Evolutionary conservation across 495 filamentous ascomycete genomes (phyloP).

Genomic region (Trichocladium antarcticum): DNA sequence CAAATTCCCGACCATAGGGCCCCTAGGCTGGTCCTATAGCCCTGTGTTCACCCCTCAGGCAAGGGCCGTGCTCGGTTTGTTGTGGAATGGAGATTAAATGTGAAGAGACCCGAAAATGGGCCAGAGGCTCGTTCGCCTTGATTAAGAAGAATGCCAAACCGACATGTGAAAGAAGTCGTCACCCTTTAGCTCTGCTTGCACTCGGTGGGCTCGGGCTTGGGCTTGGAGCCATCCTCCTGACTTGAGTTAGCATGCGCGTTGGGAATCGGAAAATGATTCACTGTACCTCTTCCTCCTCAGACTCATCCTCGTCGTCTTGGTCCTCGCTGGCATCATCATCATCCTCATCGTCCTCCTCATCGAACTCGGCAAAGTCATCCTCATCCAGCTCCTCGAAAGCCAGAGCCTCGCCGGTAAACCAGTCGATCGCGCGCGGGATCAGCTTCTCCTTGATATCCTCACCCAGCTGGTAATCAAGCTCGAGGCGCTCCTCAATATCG

Average conservation of each 20-base stretch:
- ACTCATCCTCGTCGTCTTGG: constrained; percentile 74
- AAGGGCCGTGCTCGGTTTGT: constrained; percentile 2
- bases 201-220: constrained; percentile 96
- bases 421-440: constrained; percentile 96
- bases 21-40: constrained; percentile 6
- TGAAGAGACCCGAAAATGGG: constrained; percentile 7
- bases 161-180: not conserved
- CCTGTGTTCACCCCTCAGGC: constrained; percentile 6
- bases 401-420: constrained; percentile 98
- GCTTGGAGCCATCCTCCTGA: constrained; percentile 89
- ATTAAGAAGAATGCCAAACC: constrained; percentile 11
- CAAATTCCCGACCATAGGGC: constrained; percentile 18
- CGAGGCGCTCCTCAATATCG: constrained; percentile 94
- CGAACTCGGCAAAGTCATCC: constrained; percentile 76
- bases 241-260: constrained; percentile 3
- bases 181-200: constrained; percentile 92
- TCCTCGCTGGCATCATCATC: constrained; percentile 73
- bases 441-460: constrained; percentile 99
- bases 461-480: constrained; percentile 97
- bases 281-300: constrained; percentile 79
- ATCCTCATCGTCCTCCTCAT: constrained; percentile 82
- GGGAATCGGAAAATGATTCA: not conserved
- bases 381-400: constrained; percentile 93
- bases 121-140: constrained; percentile 6
- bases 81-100: constrained; percentile 9